Evolutionary conservation across 2,329 filamentous ascomycete genomes (phyloP), one percentile per base, ranked within the genome.

Genomic region (Aspergillus pseudonomiae): DNA sequence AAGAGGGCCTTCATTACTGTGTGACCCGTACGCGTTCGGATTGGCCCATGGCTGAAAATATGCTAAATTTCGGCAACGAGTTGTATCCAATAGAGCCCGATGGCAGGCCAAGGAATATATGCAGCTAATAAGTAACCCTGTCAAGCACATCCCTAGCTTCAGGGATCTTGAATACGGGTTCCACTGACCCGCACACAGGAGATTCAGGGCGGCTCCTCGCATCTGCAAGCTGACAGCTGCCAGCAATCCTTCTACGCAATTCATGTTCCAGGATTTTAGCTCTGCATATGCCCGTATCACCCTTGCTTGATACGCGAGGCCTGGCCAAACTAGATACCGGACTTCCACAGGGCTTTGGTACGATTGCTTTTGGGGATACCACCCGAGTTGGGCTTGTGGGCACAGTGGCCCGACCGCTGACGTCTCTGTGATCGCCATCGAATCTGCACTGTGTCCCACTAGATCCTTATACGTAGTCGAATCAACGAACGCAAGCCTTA

Each of bases 71-170:
- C 64, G 68, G 70, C 64, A 67, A 57, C 65, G 52, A 53, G 21
- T 61, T 36, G 63, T 59, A 59, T 65, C 74, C 74, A 77, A 75
- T 76, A 59, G 62, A 60, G 59, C 52, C 26, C 52, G 48, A 64
- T 60, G 63, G 57, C 66, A 48, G 56, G 70, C 65, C 64, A 68
- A 59, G 64, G 62, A 54, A 62, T 63, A 70, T 70, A 73, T 76
- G 75, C 73, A 73, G 65, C 73, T 75, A 76, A 65, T 43, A 60
- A 58, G 28, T 34, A 66, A 58, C 66, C 68, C 63, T 67, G 68
- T 59, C 60, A 48, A 54, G 43, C 58, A 45, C 53, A 64, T 65
- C 59, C 43, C 45, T 67, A 61, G 60, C 60, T 64, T 46, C 55
- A 58, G 62, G 61, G 61, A 62, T 63, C 58, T 41, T 50, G 58